Evolutionary conservation across 2,329 filamentous ascomycete genomes (phyloP).

Genomic region (Setomelanomma holmii): DNA sequence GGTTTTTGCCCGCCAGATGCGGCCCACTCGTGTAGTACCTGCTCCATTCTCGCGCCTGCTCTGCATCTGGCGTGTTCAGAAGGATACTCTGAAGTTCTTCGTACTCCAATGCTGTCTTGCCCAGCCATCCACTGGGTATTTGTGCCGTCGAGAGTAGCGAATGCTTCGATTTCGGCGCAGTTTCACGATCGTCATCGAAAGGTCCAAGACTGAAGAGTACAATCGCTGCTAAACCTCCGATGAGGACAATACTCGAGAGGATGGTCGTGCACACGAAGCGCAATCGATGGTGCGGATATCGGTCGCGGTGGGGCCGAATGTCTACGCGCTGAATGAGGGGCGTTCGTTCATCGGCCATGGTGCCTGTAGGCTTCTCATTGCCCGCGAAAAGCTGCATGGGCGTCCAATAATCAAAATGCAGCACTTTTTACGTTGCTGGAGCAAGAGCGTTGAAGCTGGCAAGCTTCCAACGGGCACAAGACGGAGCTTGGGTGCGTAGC

Average conservation of each 20-base stretch:
- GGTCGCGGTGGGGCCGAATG: slow-evolving; percentile 60
- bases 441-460: background rate
- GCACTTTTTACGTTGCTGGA: background rate
- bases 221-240: slow-evolving; percentile 47
- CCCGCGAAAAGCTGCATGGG: slow-evolving; percentile 23
- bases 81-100: slow-evolving; percentile 64
- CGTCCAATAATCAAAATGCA: background rate
- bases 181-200: slow-evolving; percentile 39
- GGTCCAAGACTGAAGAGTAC: slow-evolving; percentile 49
- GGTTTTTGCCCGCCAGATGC: slow-evolving; percentile 60
- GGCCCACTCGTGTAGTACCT: slow-evolving; percentile 59
- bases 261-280: slow-evolving; percentile 72
- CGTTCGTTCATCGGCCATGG: slow-evolving; percentile 65
- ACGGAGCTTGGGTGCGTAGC: slow-evolving; percentile 1
- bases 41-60: slow-evolving; percentile 59
- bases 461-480: background rate
- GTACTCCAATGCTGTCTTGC: slow-evolving; percentile 58
- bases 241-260: slow-evolving; percentile 46
- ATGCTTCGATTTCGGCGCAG: slow-evolving; percentile 10
- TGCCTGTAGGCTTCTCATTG: slow-evolving; percentile 35
- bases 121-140: slow-evolving; percentile 50
- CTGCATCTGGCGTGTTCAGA: slow-evolving; percentile 60
- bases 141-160: slow-evolving; percentile 29
- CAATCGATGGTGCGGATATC: slow-evolving; percentile 62
- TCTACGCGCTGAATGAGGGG: slow-evolving; percentile 71